Evolutionary conservation across 1,284 basidiomycete species (phyloP).

Genomic region (Boletus sp.): DNA sequence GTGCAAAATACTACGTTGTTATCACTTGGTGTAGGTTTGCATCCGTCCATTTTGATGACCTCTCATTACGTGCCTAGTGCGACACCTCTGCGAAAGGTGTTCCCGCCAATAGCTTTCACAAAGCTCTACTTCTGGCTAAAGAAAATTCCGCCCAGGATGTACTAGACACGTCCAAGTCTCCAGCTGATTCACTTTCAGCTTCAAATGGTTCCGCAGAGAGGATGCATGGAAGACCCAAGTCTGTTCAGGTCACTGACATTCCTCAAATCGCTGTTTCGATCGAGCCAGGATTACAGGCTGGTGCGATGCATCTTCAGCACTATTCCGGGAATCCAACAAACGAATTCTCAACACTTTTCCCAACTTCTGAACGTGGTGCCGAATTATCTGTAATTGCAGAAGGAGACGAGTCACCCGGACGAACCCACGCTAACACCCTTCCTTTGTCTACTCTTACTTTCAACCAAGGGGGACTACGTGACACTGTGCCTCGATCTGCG

Average conservation of each 20-base stretch:
- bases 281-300: constrained; percentile 7
- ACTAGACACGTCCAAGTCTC: background rate
- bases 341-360: constrained; percentile 9
- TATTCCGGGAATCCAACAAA: constrained; percentile 1
- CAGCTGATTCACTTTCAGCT: background rate
- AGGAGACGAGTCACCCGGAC: constrained; percentile 56
- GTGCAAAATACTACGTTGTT: constrained; percentile 38
- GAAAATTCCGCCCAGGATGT: constrained; percentile 19
- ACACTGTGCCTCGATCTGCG: background rate
- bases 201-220: background rate
- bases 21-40: constrained; percentile 44
- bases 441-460: constrained; percentile 5
- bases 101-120: constrained; percentile 48
- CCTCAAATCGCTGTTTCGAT: constrained; percentile 7
- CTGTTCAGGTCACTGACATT: constrained; percentile 6
- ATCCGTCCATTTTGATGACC: background rate
- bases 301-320: constrained; percentile 1
- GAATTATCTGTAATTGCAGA: constrained; percentile 68
- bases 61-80: constrained; percentile 28
- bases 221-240: background rate
- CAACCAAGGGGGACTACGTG: background rate
- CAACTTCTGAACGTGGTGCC: constrained; percentile 18
- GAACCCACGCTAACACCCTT: constrained; percentile 29
- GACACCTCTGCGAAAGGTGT: constrained; percentile 35
- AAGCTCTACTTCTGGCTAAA: constrained; percentile 44